Percentiles rank a stretch among this genome's conserved stretches.
Evolutionary conservation across 306 rosid species (phyloP).

Genomic region (Cajanus cajan): DNA sequence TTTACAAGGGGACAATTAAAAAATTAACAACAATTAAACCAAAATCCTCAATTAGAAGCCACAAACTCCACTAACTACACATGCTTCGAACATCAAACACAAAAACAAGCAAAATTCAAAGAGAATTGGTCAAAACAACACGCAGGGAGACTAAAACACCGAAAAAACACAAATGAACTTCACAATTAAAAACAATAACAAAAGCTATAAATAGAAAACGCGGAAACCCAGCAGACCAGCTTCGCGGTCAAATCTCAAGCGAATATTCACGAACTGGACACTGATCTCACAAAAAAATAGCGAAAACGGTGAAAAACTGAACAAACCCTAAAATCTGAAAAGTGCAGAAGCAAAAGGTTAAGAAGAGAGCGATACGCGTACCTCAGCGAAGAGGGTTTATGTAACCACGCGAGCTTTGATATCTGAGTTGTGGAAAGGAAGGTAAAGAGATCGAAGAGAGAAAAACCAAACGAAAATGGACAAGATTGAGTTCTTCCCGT

Average conservation of each 20-base stretch:
- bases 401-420: not conserved
- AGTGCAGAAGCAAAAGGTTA: not conserved
- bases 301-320: not conserved
- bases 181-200: not conserved
- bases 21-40: not conserved
- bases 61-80: not conserved
- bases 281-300: conserved; percentile 28
- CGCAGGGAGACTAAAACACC: not conserved
- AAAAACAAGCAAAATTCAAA: conserved; percentile 9
- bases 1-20: not conserved
- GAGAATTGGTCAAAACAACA: not conserved
- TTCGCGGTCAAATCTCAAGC: conserved; percentile 25
- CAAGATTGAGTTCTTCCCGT: conserved; percentile 41
- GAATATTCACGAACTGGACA: not conserved
- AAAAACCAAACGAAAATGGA: conserved; percentile 28
- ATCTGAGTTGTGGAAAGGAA: not conserved
- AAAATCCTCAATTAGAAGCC: conserved; percentile 4
- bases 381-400: conserved; percentile 28
- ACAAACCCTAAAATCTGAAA: conserved; percentile 44
- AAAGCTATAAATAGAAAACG: not conserved
- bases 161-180: conserved; percentile 1
- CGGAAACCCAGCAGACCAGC: not conserved
- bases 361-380: not conserved
- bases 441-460: conserved; percentile 38
- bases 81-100: not conserved